Percentiles rank a stretch among this genome's conserved stretches.
phyloP scores from a whole-genome alignment of 768 basidiomycete genomes.

The Serendipita indica region DNA sequence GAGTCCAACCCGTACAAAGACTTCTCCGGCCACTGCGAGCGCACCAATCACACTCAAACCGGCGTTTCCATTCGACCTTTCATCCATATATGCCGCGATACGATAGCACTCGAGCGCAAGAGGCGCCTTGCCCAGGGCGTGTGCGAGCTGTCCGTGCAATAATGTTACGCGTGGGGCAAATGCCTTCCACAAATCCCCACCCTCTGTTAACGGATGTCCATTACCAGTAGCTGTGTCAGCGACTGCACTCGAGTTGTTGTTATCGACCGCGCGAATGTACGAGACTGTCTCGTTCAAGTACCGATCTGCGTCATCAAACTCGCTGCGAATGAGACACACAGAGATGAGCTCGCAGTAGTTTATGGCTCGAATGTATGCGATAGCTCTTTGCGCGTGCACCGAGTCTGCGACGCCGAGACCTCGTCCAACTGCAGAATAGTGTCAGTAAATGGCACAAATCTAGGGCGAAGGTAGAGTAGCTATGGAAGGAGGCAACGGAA shows the following conservation, averaged over 20 bases:
- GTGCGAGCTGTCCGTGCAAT: conserved; percentile 58
- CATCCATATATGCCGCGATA: conserved; percentile 39
- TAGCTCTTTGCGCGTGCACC: not conserved
- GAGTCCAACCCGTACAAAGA: conserved; percentile 37
- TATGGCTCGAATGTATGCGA: conserved; percentile 49
- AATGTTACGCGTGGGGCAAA: conserved; percentile 53
- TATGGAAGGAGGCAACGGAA: too few species aligned
- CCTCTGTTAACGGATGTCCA: too few species aligned
- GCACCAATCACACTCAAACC: conserved; percentile 30
- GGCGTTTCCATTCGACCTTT: too few species aligned
- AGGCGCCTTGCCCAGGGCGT: conserved; percentile 39
- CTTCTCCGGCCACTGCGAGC: conserved; percentile 38
- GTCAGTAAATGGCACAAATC: too few species aligned
- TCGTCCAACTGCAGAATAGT: not conserved
- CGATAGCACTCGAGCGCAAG: conserved; percentile 49
- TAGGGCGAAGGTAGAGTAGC: too few species aligned
- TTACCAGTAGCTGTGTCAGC: too few species aligned
- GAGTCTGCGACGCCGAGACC: not conserved
- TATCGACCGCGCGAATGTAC: not conserved
- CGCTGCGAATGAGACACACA: conserved; percentile 48
- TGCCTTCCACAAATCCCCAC: conserved; percentile 30
- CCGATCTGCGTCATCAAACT: conserved; percentile 45
- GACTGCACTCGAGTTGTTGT: too few species aligned
- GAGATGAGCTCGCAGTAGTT: conserved; percentile 53
- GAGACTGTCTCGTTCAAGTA: not conserved